A percentile compares a stretch with the other conserved stretches of the same genome.
phyloP scores from a whole-genome alignment of 306 rosid genomes.

The Vachellia pachyceras region DNA sequence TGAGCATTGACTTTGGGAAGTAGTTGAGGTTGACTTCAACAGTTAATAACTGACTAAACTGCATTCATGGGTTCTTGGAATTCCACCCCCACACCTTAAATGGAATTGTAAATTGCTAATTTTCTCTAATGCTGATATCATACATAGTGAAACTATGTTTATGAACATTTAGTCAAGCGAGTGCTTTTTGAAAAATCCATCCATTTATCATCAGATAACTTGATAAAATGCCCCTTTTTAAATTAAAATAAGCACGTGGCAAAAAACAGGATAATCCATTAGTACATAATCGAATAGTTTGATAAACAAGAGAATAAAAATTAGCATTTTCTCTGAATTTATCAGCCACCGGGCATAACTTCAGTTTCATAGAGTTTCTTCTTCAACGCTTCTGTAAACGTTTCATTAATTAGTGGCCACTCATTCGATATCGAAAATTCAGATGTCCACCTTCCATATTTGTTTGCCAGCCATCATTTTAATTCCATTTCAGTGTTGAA shows the following conservation, averaged over 20 bases:
- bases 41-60: neutral
- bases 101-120: neutral
- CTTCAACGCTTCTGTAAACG: neutral
- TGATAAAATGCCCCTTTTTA: too few relatives aligned
- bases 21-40: neutral
- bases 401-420: neutral
- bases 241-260: too few relatives aligned
- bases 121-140: neutral
- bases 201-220: too few relatives aligned
- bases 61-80: neutral
- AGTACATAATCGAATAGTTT: neutral
- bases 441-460: neutral
- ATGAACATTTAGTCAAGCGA: too few relatives aligned
- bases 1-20: neutral
- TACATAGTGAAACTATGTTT: too few relatives aligned
- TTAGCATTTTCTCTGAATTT: neutral
- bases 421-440: neutral
- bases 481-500: conserved; percentile 3
- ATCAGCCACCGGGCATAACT: neutral
- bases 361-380: neutral
- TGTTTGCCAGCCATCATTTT: neutral
- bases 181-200: too few relatives aligned
- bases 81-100: neutral
- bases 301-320: too few relatives aligned
- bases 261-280: too few relatives aligned